Conservation (phyloP, 2,329 filamentous ascomycete genomes). For the Leptographium procerum region DNA sequence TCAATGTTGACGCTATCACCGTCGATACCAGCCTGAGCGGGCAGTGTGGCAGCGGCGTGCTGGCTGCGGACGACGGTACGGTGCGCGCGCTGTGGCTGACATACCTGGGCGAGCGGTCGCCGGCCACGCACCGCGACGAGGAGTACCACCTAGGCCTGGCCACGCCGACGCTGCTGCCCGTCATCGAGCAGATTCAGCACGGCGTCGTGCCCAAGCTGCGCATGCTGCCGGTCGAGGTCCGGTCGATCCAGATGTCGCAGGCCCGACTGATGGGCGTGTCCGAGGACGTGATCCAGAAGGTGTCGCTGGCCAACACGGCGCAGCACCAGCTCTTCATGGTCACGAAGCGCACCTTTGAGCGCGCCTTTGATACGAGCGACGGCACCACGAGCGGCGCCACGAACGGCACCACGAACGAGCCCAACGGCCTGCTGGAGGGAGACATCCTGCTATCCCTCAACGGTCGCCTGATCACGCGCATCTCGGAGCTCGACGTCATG, state of each 20-base stretch:
- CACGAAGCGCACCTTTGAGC: slow-evolving; percentile 63
- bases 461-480: slow-evolving; percentile 81
- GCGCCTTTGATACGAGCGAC: slow-evolving; percentile 19
- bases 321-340: slow-evolving; percentile 98
- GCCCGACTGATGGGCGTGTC: slow-evolving; percentile 94
- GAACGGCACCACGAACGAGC: too few species aligned
- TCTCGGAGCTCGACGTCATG: slow-evolving; percentile 92
- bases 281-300: slow-evolving; percentile 89
- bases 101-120: slow-evolving; percentile 81
- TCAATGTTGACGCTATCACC: slow-evolving; percentile 94
- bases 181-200: slow-evolving; percentile 75
- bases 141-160: slow-evolving; percentile 93
- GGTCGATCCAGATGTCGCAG: slow-evolving; percentile 93
- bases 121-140: slow-evolving; percentile 72
- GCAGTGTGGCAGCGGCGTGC: slow-evolving; percentile 87
- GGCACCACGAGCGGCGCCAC: slow-evolving; percentile 11
- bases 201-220: slow-evolving; percentile 71
- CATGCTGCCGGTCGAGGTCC: slow-evolving; percentile 88
- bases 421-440: slow-evolving; percentile 63
- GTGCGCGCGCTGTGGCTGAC: slow-evolving; percentile 95
- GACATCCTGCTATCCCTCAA: slow-evolving; percentile 90
- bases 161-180: slow-evolving; percentile 76
- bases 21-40: slow-evolving; percentile 86
- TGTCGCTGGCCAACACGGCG: slow-evolving; percentile 76
- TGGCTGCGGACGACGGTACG: slow-evolving; percentile 79